Evolutionary conservation across 345 rosid species (phyloP), one percentile per base, ranked within the genome.

Genomic region (Lagerstroemia speciosa): DNA sequence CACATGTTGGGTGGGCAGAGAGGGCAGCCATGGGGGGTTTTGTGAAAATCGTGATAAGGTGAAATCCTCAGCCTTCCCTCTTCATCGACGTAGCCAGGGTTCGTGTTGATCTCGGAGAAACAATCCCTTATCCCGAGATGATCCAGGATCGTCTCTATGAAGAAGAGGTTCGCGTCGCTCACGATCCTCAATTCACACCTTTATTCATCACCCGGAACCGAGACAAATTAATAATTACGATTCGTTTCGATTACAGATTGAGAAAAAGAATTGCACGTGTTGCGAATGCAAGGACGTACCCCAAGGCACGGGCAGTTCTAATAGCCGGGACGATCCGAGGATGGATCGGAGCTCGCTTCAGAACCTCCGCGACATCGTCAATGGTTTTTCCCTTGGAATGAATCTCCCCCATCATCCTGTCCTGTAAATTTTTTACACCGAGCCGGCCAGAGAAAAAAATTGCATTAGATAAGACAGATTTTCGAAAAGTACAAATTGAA

Each of bases 1-100:
- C 98, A 92, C 98, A 92, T 92, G 67, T 90, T 92, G 63, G 91
- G 91, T 71, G 96, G 98, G 74, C 98, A 92, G 48, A 76, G 84
- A 70, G 27, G 43, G 73, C 96, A 90, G 24, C 91, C 93, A 72
- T 88, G 98, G 36, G 89, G 53, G n/a, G 82, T 72, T 12, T 72
- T 72, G 67, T 74, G 78, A 76, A 88, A 89, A 50, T 88, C 87
- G 55, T 88, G 91, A 73, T 76, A 79, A 61, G 95, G 92, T 34
- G 62, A 78, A 33, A 92, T 88, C 80, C 89, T 84, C 7, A 90
- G 72, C 60, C 78, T 85, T 15, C 77, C 87, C 40, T 82, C 74
- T 66, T 76, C 85, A 68, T 88, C 89, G 10, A 85, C 85, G 65
- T 74, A 84, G 29, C 91, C 81, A 0, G 95, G 89, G 57, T 92